Conservation (phyloP, 2,329 filamentous ascomycete species). For the Talaromyces rugulosus region DNA sequence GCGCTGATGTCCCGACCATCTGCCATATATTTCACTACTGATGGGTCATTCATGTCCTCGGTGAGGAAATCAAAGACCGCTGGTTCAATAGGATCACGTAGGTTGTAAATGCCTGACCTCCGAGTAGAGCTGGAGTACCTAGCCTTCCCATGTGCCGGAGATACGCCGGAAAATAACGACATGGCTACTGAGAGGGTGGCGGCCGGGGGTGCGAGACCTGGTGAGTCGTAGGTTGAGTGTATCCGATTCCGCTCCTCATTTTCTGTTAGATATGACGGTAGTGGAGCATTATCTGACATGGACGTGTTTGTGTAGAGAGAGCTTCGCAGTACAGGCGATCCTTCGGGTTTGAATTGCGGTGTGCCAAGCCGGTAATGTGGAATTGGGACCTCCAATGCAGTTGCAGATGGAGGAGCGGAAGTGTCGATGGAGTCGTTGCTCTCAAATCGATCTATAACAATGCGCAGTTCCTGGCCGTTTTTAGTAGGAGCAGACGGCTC, state of each 20-base stretch:
- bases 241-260: constrained; percentile 22
- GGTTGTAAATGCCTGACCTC: constrained; percentile 41
- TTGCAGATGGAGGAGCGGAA: constrained; percentile 58
- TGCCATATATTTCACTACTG: constrained; percentile 76
- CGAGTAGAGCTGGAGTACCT: constrained; percentile 29
- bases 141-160: constrained; percentile 26
- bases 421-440: constrained; percentile 55
- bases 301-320: constrained; percentile 71
- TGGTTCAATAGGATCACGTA: constrained; percentile 59
- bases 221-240: constrained; percentile 21
- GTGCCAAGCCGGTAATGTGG: constrained; percentile 81
- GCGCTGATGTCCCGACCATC: constrained; percentile 72
- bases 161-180: constrained; percentile 33
- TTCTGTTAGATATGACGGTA: constrained; percentile 54
- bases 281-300: constrained; percentile 63
- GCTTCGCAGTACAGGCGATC: constrained; percentile 71
- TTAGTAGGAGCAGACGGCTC: constrained; percentile 32
- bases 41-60: constrained; percentile 73
- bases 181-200: constrained; percentile 31
- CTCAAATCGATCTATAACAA: constrained; percentile 71
- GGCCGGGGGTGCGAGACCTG: constrained; percentile 21
- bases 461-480: constrained; percentile 66
- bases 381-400: constrained; percentile 68
- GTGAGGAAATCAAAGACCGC: constrained; percentile 76
- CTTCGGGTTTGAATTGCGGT: constrained; percentile 71